Evolutionary conservation across 306 rosid genomes (phyloP), one percentile per base, ranked within the genome.

Genomic region (Hylodesmum podocarpum): DNA sequence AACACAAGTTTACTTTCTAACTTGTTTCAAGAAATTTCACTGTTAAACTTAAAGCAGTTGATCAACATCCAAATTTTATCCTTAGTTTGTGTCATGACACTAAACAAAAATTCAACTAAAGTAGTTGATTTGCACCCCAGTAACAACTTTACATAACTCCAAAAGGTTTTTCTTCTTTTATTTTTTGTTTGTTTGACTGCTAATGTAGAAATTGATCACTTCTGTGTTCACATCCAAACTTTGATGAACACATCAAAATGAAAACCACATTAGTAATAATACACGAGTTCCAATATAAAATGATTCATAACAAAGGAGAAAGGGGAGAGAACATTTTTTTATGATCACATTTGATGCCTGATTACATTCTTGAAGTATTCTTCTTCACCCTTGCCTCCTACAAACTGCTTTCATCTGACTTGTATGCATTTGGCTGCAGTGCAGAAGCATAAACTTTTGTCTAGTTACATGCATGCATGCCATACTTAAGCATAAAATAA

Each of bases 401-500:
- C 31, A 43, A 70, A 22, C 24, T 36, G 33, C 46, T 49, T 49
- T 68, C 36, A 50, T 27, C 8, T 47, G 65, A 14, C 47, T 44
- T 9, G 6, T 11, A 6, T 22, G 9, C 51, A 72, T 36, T 55
- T 57, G 21, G 53, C 64, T 31, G 27, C 29, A 58, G 2, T 28
- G 34, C 50, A 66, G 27, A 44, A 33, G 53, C 50, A 70, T 37
- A 24, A 31, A 70, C 64, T 72, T 46, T 57, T 40, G 66, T 47
- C 33, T 50, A 44, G 31, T 59, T 21, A 39, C 68, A 47, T 54
- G 16, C 68, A 47, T 54, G 16, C 58, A 81, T 40, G 16, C 39
- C 19, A 79, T 69, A 41, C 66, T 31, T 53, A 11, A 70, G 14
- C 19, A 40, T 39, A 75, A 70, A 41, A 83, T 41, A 73, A 25